phyloP scores from a whole-genome alignment of 2,329 filamentous ascomycete species.

The Fonsecaea monophora region DNA sequence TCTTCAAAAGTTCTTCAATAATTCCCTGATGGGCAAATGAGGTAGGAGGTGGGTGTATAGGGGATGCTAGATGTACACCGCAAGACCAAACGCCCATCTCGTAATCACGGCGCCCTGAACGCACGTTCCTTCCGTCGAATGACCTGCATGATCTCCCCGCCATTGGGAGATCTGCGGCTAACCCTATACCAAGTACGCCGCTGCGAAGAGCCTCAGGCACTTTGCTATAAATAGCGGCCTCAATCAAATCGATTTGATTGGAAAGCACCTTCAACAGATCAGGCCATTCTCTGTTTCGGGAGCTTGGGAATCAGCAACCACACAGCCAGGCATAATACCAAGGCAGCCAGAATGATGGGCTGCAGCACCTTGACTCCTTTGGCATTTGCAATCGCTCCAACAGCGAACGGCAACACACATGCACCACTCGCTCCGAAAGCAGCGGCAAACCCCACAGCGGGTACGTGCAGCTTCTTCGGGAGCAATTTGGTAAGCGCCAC shows the following conservation, averaged over 20 bases:
- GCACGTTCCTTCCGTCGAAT: constrained; percentile 8
- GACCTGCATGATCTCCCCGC: constrained; percentile 19
- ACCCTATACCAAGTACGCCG: not conserved
- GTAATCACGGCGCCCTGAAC: constrained; percentile 1
- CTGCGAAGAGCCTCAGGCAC: not conserved
- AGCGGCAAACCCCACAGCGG: constrained; percentile 57
- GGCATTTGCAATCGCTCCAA: constrained; percentile 54
- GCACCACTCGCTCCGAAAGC: constrained; percentile 77
- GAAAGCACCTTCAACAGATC: not conserved
- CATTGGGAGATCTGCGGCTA: constrained; percentile 18
- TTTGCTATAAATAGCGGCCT: not conserved
- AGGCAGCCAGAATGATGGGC: constrained; percentile 58
- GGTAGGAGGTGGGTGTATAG: not conserved
- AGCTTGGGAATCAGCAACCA: constrained; percentile 36
- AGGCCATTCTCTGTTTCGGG: constrained; percentile 36
- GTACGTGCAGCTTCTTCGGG: constrained; percentile 34
- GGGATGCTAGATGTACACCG: not conserved
- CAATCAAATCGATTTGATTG: not conserved
- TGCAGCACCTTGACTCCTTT: constrained; percentile 64
- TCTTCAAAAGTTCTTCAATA: not conserved
- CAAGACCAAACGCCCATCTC: not conserved
- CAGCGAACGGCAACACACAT: constrained; percentile 47
- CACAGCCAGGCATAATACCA: constrained; percentile 32
- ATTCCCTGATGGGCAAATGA: not conserved
- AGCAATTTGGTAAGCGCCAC: constrained; percentile 36